Base-by-base conservation (phyloP, 2,329 filamentous ascomycete species). In the Aspergillus calidoustus region DNA sequence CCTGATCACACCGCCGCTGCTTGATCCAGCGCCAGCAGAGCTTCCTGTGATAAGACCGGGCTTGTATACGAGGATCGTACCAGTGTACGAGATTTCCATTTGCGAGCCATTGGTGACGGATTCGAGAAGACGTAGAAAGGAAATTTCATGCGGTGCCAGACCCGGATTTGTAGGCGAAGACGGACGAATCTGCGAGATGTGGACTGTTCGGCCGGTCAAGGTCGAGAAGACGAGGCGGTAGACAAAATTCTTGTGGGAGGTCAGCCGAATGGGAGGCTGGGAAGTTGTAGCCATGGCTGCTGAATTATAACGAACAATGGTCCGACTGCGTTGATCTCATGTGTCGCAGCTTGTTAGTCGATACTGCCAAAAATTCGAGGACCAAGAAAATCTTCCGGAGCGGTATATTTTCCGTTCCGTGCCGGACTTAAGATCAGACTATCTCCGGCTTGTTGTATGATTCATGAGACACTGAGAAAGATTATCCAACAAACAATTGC, bases 31-130 rank as follows among this genome's bases (percentile, higher is more conserved):
- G 19, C 92, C 92, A 22, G 91, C 84, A 25, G 91, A 87, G 51
- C 89, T 90, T 64, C 95, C 95, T 0, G 92, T 95, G 71, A 99
- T 96, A 46, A 99, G 83, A 41, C 95, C 95, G 0, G 95, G 95
- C 67, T 91, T 90, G 80, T 96, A 99, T 43, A 93, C 89, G 59
- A 99, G 86, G 1, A 92, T 93, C 0, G 95, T 98, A 74, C 95
- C 95, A 1, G 93, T 97, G 80, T 96, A 95, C 11, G 93, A 97
- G 69, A 99, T 97, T 73, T 97, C 93, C 80, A 98, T 92, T 59
- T 91, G 89, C 61, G 91, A 91, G 79, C 95, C 95, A 83, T 99
- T 99, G 73, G 95, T 99, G 71, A 99, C 85, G 68, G 92, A 86
- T 78, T 98, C 95, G 73, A 99, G 89, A 19, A 99, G 90, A 60